Base-by-base conservation (phyloP, 345 rosid genomes). In the Camelina sativa region DNA sequence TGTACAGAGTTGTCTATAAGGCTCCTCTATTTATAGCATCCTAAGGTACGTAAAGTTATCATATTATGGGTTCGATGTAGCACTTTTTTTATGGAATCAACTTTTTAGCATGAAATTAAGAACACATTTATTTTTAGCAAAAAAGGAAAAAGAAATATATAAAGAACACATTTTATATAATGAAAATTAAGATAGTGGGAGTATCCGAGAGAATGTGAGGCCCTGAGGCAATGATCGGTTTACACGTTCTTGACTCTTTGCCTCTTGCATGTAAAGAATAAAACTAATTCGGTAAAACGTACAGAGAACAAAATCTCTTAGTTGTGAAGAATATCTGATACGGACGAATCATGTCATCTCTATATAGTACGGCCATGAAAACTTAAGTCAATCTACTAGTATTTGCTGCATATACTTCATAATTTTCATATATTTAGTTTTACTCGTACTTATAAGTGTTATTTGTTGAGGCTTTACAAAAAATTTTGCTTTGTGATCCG, bases 291-390 rank as follows among this genome's bases (percentile, higher is more conserved):
- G 55, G 13, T 8, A 46, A 25, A 70, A 47, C 35, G 56, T 44
- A 44, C 65, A 46, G 10, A 44, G 32, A 46, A 46, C 25, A 23
- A 62, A 71, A 57, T 56, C 55, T 56, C 55, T 50, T 20, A 71
- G 61, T 47, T 72, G 68, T 37, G 25, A 60, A 43, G 76, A 71
- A 71, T 71, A 76, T 65, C 48, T 71, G 44, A 71, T 77, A 71
- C 72, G 67, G 67, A 64, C 32, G 34, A 64, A 28, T 70, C 9
- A 52, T 69, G 65, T 20, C 25, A 57, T 48, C 19, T 38, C 72
- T 65, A 16, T 71, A 50, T 58, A 9, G 76, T 77, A 77, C 80
- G 80, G 80, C 52, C 52, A 69, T 58, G n/a, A n/a, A n/a, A n/a
- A n/a, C n/a, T n/a, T n/a, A n/a, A 13, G 6, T 67, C 25, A 47